Base-by-base conservation (phyloP, 2,329 filamentous ascomycete genomes). In the Ophiocordyceps polyrhachis-furcata region DNA sequence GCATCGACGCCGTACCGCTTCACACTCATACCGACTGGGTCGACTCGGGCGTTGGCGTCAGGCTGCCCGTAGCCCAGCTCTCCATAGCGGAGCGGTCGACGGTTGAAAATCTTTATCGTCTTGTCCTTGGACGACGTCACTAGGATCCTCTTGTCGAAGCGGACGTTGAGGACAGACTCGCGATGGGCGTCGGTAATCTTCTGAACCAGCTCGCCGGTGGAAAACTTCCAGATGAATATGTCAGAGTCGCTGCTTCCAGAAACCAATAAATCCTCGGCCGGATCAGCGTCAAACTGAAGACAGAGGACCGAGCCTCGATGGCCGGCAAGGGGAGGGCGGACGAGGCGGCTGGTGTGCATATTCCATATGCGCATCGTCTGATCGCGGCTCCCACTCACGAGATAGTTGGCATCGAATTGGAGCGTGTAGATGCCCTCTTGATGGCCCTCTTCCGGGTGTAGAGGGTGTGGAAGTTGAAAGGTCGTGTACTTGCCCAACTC, bases 361-460 rank as follows among this genome's bases (percentile, higher is more conserved):
- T 91, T 80, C 88, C 89, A 98, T 5, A 95, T 76, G 53, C 89
- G 87, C 52, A 96, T 76, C 1, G 81, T 89, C 68, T 93, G 93
- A 66, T 95, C 89, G 58, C 93, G 87, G 31, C 84, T 93, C 17
- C 76, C 76, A 56, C 88, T 96, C 43, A 96, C 89, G 11, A 98
- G 71, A 59, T 81, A 91, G 50, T 86, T 80, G 1, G 81, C 73
- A 45, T 81, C 81, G 56, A 89, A 93, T 59, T 98, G 89, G 44
- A 98, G 78, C 2, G 85, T 89, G 61, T 98, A 98, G 13, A 98
- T 87, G 59, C 88, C 96, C 57, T 96, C 89, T 19, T 71, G 73
- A 57, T 98, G 91, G 1, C 84, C 85, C 58, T 96, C 89, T 29
- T 83, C 72, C 1, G 78, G 77, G 54, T 87, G 71, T 35, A 76